Percentiles rank a stretch among this genome's conserved stretches.
Conservation (phyloP, 805 yeast species). For the Saturnispora quitensis region DNA sequence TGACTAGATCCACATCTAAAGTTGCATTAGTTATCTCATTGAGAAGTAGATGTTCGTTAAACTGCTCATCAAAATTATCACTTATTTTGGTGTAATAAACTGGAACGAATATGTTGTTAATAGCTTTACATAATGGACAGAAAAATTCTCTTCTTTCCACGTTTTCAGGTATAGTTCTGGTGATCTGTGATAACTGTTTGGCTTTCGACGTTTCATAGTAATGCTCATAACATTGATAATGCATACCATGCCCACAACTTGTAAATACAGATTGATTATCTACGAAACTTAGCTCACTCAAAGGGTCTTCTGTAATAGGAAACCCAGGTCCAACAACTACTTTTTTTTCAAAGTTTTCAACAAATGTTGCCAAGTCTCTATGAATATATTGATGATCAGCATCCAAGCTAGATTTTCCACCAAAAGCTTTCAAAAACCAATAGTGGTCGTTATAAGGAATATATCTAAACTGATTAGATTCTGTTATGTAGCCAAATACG, state of each 20-base stretch:
- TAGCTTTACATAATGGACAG: slow-evolving; percentile 86
- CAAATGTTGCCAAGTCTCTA: slow-evolving; percentile 18
- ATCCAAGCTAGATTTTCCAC: slow-evolving; percentile 38
- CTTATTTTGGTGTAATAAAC: slow-evolving; percentile 47
- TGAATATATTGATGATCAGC: slow-evolving; percentile 8
- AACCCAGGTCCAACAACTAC: slow-evolving; percentile 67
- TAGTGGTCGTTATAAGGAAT: slow-evolving; percentile 51
- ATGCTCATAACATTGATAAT: slow-evolving; percentile 62
- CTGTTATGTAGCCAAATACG: slow-evolving; percentile 51
- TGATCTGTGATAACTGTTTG: slow-evolving; percentile 56
- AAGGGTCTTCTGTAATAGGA: slow-evolving; percentile 25
- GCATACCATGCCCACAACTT: slow-evolving; percentile 95
- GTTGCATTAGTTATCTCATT: slow-evolving; percentile 2
- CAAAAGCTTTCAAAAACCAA: slow-evolving; percentile 59
- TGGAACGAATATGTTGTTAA: slow-evolving; percentile 80
- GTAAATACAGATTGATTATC: slow-evolving; percentile 44
- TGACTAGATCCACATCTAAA: slow-evolving; percentile 10
- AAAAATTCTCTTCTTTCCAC: slow-evolving; percentile 61
- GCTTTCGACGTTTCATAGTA: slow-evolving; percentile 48
- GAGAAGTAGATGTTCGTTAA: slow-evolving; percentile 7
- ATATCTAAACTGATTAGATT: slow-evolving; percentile 49
- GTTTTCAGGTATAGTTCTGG: slow-evolving; percentile 75
- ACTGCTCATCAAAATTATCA: slow-evolving; percentile 15
- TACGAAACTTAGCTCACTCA: slow-evolving; percentile 21
- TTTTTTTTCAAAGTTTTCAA: slow-evolving; percentile 29